Evolutionary conservation across 192 early-diverging fungal species (phyloP).

Genomic region (Rhizoclosmatium sp.): DNA sequence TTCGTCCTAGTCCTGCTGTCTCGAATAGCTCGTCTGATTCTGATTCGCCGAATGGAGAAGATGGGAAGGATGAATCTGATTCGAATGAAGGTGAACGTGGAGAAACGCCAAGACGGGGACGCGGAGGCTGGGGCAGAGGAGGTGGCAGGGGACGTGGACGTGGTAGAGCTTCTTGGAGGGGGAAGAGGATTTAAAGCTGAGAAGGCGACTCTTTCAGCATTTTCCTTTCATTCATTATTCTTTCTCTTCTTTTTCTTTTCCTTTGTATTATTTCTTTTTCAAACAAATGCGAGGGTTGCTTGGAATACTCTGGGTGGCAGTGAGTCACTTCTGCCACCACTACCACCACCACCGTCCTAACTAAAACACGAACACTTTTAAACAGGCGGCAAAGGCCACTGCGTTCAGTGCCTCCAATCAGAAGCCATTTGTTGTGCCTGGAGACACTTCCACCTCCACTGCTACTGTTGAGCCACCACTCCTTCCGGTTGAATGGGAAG

Average conservation of each 20-base stretch:
- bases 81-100: not conserved
- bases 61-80: not conserved
- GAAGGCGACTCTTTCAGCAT: not conserved
- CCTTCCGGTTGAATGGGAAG: conserved; percentile 25
- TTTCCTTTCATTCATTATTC: not conserved
- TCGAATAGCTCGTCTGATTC: not conserved
- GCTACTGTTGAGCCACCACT: not conserved
- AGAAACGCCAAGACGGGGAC: not conserved
- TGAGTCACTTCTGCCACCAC: not conserved
- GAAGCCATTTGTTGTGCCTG: not conserved
- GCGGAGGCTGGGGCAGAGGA: conserved; percentile 1
- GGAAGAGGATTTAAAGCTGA: not conserved
- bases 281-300: not conserved
- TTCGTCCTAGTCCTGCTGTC: conserved; percentile 1
- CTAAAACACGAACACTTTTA: too few relatives aligned
- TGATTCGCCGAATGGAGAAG: not conserved
- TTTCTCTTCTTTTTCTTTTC: not conserved
- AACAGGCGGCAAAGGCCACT: too few relatives aligned
- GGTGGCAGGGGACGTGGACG: not conserved
- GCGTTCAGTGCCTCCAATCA: too few relatives aligned
- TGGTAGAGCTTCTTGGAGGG: not conserved
- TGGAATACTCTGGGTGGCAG: not conserved
- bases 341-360: too few relatives aligned
- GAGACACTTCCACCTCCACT: not conserved
- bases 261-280: not conserved